Conservation (phyloP, 73 alveolate species). For the Blepharisma japonicum region DNA sequence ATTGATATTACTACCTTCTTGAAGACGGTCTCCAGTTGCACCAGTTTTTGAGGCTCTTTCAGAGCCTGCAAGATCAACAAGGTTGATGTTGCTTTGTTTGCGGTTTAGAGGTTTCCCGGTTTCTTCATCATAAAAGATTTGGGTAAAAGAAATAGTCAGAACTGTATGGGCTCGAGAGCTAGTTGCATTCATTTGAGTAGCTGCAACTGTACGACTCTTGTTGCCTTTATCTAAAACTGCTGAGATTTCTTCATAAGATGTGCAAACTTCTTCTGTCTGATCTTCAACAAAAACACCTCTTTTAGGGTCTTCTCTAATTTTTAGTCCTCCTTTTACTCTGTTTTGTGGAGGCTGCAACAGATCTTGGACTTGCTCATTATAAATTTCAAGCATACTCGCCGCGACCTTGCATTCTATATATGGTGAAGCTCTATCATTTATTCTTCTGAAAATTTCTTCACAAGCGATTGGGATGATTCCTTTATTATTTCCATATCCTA, state of each 20-base stretch:
- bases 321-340: slow-evolving; percentile 92
- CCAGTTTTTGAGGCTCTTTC: slow-evolving; percentile 99
- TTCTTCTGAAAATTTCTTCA: slow-evolving; percentile 90
- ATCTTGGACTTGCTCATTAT: slow-evolving; percentile 93
- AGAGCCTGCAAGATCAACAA: slow-evolving; percentile 99
- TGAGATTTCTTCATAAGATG: slow-evolving; percentile 92
- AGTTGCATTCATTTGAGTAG: slow-evolving; percentile 88
- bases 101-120: slow-evolving; percentile 47
- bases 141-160: slow-evolving; percentile 92
- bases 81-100: slow-evolving; percentile 81
- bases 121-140: slow-evolving; percentile 64
- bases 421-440: slow-evolving; percentile 77
- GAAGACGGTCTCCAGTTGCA: slow-evolving; percentile 97
- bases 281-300: slow-evolving; percentile 96
- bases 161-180: slow-evolving; percentile 92
- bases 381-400: slow-evolving; percentile 87
- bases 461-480: slow-evolving; percentile 99
- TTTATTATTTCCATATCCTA: slow-evolving; percentile 88
- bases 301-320: slow-evolving; percentile 90
- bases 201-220: slow-evolving; percentile 92
- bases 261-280: slow-evolving; percentile 90
- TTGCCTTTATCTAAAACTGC: slow-evolving; percentile 96
- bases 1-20: slow-evolving; percentile 99
- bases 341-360: slow-evolving; percentile 67
- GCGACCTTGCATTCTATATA: slow-evolving; percentile 82